Base-by-base conservation (phyloP, 2,329 filamentous ascomycete genomes). In the Fusarium sp. region DNA sequence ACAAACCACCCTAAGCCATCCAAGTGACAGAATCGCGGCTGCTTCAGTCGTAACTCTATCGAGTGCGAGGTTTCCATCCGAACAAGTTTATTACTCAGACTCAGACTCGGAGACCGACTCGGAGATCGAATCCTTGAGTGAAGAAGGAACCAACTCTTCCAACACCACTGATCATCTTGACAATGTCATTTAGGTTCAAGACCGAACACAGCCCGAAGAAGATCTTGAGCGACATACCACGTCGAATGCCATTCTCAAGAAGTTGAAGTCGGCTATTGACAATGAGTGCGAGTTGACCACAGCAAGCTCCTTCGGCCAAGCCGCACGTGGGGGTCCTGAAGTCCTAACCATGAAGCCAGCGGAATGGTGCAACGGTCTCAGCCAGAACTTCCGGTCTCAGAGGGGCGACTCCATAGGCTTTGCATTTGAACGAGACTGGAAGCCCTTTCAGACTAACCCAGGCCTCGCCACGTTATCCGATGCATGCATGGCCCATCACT, bases 241-340 rank as follows among this genome's bases (percentile, higher is more conserved):
- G 14, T 33, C 52, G 9, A 56, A 56, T 33, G 6, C 2, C 6
- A 3, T 15, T 15, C 30, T 56, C 3, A 56, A 56, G 32, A 33
- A 56, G n/a, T n/a, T 35, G 0, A 15, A 56, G 11, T 22, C 30
- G 2, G 2, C 30, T 32, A 20, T 2, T 6, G 1, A 1, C 4
- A 5, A 22, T 0, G 52, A 56, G 52, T 33, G 11, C 22, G 22
- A 22, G 22, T 22, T 22, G 22, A 22, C 22, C 22, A 22, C 22
- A 20, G 52, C 30, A 2, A 30, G 52, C 1, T 56, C n/a, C n/a
- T 56, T 56, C 11, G 52, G 52, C 1, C 52, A 56, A n/a, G 30
- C 27, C 4, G 35, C 30, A 33, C 12, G 52, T 2, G 52, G 52
- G 35, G 52, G 52, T 8, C 52, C 52, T 2, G 52, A 56, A 20